These are phyloP conservation scores for Lagerstroemia speciosa DNA, from an alignment of 345 rosid genomes.

Conservation along the genomic window DNA sequence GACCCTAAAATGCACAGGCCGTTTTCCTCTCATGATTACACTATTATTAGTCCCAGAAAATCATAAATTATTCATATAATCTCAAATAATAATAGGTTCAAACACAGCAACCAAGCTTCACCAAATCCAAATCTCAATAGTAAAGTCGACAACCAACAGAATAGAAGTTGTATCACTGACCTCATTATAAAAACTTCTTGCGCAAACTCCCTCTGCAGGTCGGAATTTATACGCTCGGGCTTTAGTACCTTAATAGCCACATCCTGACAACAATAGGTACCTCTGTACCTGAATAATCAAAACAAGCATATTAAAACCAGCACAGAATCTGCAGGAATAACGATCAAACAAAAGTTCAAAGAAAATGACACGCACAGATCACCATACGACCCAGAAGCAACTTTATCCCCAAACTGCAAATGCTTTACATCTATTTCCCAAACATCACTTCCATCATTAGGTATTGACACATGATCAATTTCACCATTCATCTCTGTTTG, in stretches of 20 bases:
- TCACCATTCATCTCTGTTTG: slow-evolving; percentile 21
- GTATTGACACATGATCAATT: slow-evolving; percentile 18
- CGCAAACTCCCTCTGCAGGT: slow-evolving; percentile 34
- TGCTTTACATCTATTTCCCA: slow-evolving; percentile 52
- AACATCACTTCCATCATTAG: slow-evolving; percentile 35
- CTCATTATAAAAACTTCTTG: slow-evolving; percentile 53
- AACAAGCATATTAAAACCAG: background rate
- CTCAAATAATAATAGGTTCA: background rate
- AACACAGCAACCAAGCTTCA: background rate
- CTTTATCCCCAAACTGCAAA: slow-evolving; percentile 33
- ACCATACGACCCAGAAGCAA: slow-evolving; percentile 36
- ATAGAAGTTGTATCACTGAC: slow-evolving; percentile 12
- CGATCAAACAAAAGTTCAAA: background rate
- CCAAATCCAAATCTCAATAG: background rate
- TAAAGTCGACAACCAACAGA: background rate
- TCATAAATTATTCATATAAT: background rate
- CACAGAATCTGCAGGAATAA: background rate
- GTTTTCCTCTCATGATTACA: background rate
- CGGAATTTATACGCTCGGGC: slow-evolving; percentile 30
- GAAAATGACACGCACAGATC: slow-evolving; percentile 33
- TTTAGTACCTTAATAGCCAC: slow-evolving; percentile 46
- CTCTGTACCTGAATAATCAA: slow-evolving; percentile 35
- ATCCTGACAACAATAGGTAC: slow-evolving; percentile 39
- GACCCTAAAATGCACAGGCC: background rate
- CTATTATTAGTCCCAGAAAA: background rate